These are phyloP conservation scores for Protomyces inouyei DNA, from an alignment of 1,139 yeast genomes.

Conservation along the genomic window DNA sequence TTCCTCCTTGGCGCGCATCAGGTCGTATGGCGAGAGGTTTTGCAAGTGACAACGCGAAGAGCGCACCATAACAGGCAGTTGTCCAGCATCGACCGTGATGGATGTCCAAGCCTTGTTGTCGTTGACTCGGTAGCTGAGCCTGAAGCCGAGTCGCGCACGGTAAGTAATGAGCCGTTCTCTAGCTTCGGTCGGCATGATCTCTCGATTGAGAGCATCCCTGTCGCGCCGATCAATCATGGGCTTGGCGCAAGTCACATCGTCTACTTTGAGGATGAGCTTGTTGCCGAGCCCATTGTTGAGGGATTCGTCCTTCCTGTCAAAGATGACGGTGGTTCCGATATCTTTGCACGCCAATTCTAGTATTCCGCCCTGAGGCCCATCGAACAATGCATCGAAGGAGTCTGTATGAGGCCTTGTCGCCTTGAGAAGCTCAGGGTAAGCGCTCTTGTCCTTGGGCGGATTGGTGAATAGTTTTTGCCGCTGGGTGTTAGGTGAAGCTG, in stretches of 20 bases:
- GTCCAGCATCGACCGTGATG: slow-evolving; percentile 89
- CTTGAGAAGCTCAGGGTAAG: slow-evolving; percentile 73
- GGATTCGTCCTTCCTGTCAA: slow-evolving; percentile 66
- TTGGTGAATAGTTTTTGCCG: slow-evolving; percentile 77
- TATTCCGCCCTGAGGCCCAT: slow-evolving; percentile 66
- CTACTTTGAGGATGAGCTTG: slow-evolving; percentile 61
- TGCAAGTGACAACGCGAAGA: slow-evolving; percentile 88
- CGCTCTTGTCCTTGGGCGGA: slow-evolving; percentile 83
- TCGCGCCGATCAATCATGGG: slow-evolving; percentile 73
- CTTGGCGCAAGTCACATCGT: slow-evolving; percentile 77
- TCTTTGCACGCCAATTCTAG: slow-evolving; percentile 81
- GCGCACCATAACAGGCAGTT: slow-evolving; percentile 82
- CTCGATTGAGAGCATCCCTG: slow-evolving; percentile 72
- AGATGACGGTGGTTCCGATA: slow-evolving; percentile 77
- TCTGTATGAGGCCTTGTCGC: slow-evolving; percentile 95
- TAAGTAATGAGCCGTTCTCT: slow-evolving; percentile 83
- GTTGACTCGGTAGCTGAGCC: slow-evolving; percentile 78
- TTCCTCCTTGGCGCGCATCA: slow-evolving; percentile 78
- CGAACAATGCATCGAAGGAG: slow-evolving; percentile 85
- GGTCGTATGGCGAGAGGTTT: slow-evolving; percentile 71
- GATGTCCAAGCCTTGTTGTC: slow-evolving; percentile 69
- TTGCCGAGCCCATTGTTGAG: slow-evolving; percentile 60
- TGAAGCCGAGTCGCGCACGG: slow-evolving; percentile 67
- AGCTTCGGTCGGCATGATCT: slow-evolving; percentile 65
- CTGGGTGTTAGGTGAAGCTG: slow-evolving; percentile 55